Evolutionary conservation across 2,329 filamentous ascomycete genomes (phyloP).

Genomic region (Aspergillus jensenii): DNA sequence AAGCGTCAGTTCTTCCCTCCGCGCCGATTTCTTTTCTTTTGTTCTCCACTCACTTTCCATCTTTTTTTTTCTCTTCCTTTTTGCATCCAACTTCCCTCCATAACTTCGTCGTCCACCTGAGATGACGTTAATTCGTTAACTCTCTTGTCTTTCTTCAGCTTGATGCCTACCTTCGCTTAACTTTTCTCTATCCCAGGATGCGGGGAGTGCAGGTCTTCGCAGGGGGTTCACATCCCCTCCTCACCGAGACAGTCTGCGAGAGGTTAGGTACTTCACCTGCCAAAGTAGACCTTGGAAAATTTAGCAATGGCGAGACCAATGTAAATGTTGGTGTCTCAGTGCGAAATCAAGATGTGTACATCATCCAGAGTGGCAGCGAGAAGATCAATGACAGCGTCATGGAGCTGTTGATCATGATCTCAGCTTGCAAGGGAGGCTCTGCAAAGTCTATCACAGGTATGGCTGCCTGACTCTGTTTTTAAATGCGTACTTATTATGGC

Average conservation of each 20-base stretch:
- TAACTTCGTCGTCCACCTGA: slow-evolving; percentile 10
- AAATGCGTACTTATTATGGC: not conserved
- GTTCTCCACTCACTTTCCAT: slow-evolving; percentile 15
- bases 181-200: slow-evolving; percentile 46
- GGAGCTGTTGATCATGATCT: slow-evolving; percentile 99
- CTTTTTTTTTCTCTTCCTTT: slow-evolving; percentile 13
- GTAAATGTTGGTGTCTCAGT: slow-evolving; percentile 70
- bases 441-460: slow-evolving; percentile 94
- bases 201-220: slow-evolving; percentile 67
- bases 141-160: slow-evolving; percentile 3
- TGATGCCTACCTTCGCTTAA: slow-evolving; percentile 17
- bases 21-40: slow-evolving; percentile 12
- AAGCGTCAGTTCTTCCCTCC: not conserved
- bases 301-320: slow-evolving; percentile 69
- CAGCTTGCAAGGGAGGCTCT: slow-evolving; percentile 95
- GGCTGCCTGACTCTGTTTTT: slow-evolving; percentile 28
- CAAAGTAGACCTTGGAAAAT: slow-evolving; percentile 63
- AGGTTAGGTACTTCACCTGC: slow-evolving; percentile 61
- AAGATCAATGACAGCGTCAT: slow-evolving; percentile 99
- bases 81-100: not conserved
- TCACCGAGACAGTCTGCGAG: slow-evolving; percentile 66
- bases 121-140: slow-evolving; percentile 3
- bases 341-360: slow-evolving; percentile 97
- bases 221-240: slow-evolving; percentile 63
- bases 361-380: slow-evolving; percentile 92